phyloP scores from a whole-genome alignment of 345 rosid genomes.

The Erodium maritimum region DNA sequence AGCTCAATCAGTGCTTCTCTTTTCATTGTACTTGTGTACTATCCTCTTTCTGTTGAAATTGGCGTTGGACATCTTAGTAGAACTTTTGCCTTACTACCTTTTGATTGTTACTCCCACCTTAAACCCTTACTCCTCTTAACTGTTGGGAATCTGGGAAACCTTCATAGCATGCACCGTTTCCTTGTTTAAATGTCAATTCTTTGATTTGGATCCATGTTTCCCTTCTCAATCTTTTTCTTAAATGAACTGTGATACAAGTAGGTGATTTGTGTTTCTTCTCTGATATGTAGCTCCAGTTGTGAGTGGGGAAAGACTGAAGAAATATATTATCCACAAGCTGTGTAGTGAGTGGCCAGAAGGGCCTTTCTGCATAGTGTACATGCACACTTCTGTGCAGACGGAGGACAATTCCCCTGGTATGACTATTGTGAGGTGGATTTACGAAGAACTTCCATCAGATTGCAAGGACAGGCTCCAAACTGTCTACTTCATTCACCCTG shows the following conservation, averaged over 20 bases:
- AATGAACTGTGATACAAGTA: neutral
- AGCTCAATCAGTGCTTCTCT: neutral
- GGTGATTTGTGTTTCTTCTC: neutral
- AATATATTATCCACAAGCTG: conserved; percentile 64
- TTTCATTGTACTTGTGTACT: no score
- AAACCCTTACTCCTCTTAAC: neutral
- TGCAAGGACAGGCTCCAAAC: conserved; percentile 69
- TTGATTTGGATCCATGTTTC: neutral
- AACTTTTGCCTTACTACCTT: neutral
- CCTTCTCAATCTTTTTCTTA: neutral
- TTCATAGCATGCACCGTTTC: neutral
- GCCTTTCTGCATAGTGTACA: conserved; percentile 67
- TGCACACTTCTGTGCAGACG: conserved; percentile 76
- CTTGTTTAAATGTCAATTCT: neutral
- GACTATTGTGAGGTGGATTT: conserved; percentile 85
- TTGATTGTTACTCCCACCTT: neutral
- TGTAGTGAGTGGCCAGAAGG: conserved; percentile 65
- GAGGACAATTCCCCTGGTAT: conserved; percentile 80
- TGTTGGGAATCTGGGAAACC: neutral
- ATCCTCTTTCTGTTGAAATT: no score
- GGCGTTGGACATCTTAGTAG: neutral
- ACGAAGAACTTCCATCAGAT: conserved; percentile 67
- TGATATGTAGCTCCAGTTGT: conserved; percentile 63
- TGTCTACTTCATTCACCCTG: conserved; percentile 79
- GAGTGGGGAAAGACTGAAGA: conserved; percentile 69